phyloP scores from a whole-genome alignment of 306 rosid species.

The Quillaja saponaria region DNA sequence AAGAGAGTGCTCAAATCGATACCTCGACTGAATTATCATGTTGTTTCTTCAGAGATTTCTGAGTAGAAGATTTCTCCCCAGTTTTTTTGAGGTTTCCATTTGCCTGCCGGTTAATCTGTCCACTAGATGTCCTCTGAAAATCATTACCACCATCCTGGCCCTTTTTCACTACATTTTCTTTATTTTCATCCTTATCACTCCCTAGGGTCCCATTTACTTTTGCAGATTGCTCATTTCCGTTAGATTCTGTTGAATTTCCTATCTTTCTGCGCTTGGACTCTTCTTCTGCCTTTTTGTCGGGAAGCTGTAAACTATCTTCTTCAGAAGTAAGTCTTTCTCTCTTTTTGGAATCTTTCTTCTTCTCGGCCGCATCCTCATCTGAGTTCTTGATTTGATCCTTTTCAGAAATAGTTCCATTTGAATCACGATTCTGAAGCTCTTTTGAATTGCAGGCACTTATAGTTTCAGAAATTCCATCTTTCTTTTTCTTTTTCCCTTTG shows the following conservation, averaged over 20 bases:
- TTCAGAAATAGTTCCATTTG: slow-evolving; percentile 30
- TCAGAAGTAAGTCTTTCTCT: slow-evolving; percentile 61
- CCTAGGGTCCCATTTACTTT: slow-evolving; percentile 25
- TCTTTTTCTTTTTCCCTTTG: no score
- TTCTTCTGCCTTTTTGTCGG: slow-evolving; percentile 49
- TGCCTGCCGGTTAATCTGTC: slow-evolving; percentile 23
- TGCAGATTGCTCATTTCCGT: slow-evolving; percentile 34
- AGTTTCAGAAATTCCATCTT: no score
- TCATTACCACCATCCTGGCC: slow-evolving; percentile 20
- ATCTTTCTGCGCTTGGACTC: slow-evolving; percentile 58
- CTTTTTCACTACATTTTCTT: slow-evolving; percentile 16
- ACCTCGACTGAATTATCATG: slow-evolving; percentile 72
- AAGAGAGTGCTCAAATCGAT: slow-evolving; percentile 14
- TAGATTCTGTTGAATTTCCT: slow-evolving; percentile 36
- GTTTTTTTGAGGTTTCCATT: slow-evolving; percentile 39
- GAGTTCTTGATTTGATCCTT: slow-evolving; percentile 32
- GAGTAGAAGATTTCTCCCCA: slow-evolving; percentile 45
- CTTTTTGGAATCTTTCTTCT: slow-evolving; percentile 62
- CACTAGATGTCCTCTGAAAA: slow-evolving; percentile 25
- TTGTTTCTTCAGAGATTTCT: slow-evolving; percentile 51
- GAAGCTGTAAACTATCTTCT: slow-evolving; percentile 40
- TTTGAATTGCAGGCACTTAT: no score
- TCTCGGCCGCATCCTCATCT: slow-evolving; percentile 34
- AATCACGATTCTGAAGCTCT: slow-evolving; percentile 41
- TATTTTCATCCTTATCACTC: slow-evolving; percentile 18